Evolutionary conservation across 179 eudicot genomes (phyloP).

Genomic region (Corrigiola litoralis): DNA sequence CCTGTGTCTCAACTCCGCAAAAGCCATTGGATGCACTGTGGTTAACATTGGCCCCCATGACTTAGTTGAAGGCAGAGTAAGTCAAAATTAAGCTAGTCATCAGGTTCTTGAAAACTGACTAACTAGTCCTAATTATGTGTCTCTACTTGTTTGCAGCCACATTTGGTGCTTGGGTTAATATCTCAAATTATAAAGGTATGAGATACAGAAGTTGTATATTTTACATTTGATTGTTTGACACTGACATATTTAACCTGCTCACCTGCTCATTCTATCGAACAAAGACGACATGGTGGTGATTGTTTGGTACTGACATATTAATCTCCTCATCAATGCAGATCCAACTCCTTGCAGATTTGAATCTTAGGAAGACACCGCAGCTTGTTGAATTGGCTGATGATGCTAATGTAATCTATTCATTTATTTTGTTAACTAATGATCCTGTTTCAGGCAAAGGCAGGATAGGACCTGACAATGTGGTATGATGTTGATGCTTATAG

Average conservation of each 20-base stretch:
- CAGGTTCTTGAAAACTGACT: neutral
- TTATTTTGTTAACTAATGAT: neutral
- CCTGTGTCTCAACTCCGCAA: constrained; percentile 82
- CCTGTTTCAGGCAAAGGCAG: neutral
- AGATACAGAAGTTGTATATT: neutral
- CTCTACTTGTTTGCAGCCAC: constrained; percentile 52
- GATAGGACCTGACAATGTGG: neutral
- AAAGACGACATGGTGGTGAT: neutral
- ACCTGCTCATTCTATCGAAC: neutral
- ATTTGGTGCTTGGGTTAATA: constrained; percentile 71
- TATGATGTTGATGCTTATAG: constrained; percentile 27
- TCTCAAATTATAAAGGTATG: constrained; percentile 81
- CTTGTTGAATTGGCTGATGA: constrained; percentile 82
- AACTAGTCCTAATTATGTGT: neutral
- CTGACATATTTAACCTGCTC: neutral
- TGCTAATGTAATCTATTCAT: constrained; percentile 39
- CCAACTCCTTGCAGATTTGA: constrained; percentile 80
- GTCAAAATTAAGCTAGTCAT: constrained; percentile 18
- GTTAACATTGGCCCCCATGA: constrained; percentile 89
- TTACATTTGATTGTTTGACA: neutral
- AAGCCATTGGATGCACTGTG: constrained; percentile 87
- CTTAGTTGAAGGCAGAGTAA: constrained; percentile 83
- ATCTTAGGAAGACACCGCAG: constrained; percentile 80
- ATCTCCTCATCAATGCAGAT: constrained; percentile 36
- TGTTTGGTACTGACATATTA: neutral